Evolutionary conservation across 1,139 yeast species (phyloP), one percentile per base, ranked within the genome.

Genomic region (Groenewaldozyma auringiensis): DNA sequence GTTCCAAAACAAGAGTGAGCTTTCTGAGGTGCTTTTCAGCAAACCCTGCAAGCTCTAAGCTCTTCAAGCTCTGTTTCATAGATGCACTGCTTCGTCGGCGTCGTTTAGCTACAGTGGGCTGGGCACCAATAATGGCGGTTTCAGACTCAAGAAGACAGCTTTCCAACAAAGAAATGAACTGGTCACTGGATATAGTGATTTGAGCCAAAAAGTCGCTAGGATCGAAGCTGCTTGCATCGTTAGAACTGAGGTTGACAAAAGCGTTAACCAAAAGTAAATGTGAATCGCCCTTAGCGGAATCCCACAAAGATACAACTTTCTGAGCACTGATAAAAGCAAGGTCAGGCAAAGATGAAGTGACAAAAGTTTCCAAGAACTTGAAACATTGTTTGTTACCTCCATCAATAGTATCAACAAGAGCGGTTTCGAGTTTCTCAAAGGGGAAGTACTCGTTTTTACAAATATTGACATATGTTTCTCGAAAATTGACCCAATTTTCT

Each of bases 11-110:
- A 36, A 84, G 69, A 0, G 96, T 86, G 41, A 89, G 72, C 59
- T 83, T 86, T 57, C 79, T 79, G 61, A 92, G 69, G 58, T 88
- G 96, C 27, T 70, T 66, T 42, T 87, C 82, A 1, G 96, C 96
- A 65, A 84, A 71, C 45, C 71, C 74, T 20, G 83, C 79, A 43
- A 87, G 75, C 48, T 79, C 84, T 38, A 78, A 81, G 43, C 68
- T 67, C 50, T 83, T 86, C 72, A 86, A 72, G 17, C 82, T 87
- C 55, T 79, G 83, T 61, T 77, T 82, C 6, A 89, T 76, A 41
- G 83, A 76, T 43, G 82, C 76, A 2, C 89, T 82, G 3, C 95
- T 84, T 59, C 86, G 71, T 68, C 94, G 75, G 73, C 96, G 80
- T 63, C 87, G 75, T 64, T 64, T 60, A 40, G 57, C 56, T 25